Evolutionary conservation across 192 early-diverging fungal species (phyloP).

Genomic region (Spizellomyces punctatus): DNA sequence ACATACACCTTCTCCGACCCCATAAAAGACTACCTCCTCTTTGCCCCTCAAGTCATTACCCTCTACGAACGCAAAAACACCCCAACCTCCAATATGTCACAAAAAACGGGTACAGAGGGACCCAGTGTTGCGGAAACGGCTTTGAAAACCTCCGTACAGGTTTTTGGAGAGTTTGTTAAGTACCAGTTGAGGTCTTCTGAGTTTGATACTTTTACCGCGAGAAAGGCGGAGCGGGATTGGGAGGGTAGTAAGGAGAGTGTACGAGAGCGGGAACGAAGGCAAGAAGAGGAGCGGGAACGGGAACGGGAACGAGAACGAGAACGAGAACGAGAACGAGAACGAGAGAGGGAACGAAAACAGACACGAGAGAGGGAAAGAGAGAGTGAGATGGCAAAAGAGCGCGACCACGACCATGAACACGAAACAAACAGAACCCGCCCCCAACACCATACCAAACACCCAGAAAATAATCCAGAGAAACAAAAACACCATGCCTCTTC

Average conservation of each 20-base stretch:
- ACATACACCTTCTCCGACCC: background rate
- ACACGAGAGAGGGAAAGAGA: background rate
- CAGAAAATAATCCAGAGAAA: background rate
- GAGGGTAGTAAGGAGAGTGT: background rate
- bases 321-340: background rate
- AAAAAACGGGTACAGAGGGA: background rate
- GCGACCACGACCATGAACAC: background rate
- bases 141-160: background rate
- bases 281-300: background rate
- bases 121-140: background rate
- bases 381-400: background rate
- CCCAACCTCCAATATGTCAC: background rate
- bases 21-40: background rate
- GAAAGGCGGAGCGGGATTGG: too few species aligned
- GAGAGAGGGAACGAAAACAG: background rate
- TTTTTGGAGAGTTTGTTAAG: slow-evolving; percentile 1
- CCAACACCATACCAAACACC: background rate
- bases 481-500: background rate
- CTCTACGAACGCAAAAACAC: background rate
- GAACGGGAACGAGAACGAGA: background rate
- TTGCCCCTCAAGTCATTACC: background rate
- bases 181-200: too few species aligned
- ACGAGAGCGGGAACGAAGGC: background rate
- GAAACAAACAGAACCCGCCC: background rate
- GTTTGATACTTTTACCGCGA: too few species aligned